Conservation (phyloP, 2,329 filamentous ascomycete genomes). For the Colletotrichum sp. region DNA sequence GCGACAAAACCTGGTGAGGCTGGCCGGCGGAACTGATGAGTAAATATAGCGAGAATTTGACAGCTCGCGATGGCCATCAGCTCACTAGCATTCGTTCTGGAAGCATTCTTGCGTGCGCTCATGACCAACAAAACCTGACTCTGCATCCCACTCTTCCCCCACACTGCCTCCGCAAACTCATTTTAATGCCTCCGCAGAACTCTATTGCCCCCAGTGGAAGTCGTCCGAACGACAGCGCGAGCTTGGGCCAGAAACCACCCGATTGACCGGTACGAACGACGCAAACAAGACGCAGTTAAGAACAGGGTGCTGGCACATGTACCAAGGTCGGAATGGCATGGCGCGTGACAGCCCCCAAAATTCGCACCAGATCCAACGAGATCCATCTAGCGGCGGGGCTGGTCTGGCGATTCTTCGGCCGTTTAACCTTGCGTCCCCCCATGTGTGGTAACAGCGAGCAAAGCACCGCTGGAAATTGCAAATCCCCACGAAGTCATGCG, state of each 20-base stretch:
- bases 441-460: slow-evolving; percentile 16
- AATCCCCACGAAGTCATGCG: slow-evolving; percentile 15
- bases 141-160: background rate
- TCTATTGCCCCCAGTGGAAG: background rate
- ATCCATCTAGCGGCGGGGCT: background rate
- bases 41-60: background rate
- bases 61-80: background rate
- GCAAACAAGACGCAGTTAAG: background rate
- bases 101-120: background rate
- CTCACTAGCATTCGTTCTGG: background rate
- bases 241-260: background rate
- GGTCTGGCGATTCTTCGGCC: slow-evolving; percentile 12
- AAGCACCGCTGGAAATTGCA: slow-evolving; percentile 13
- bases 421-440: slow-evolving; percentile 7
- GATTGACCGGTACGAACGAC: background rate
- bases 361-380: background rate
- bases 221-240: background rate
- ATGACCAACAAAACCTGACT: background rate
- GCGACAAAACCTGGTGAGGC: background rate
- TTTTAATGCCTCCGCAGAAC: slow-evolving; percentile 8
- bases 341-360: background rate
- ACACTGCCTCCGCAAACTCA: slow-evolving; percentile 14
- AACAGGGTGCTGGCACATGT: background rate
- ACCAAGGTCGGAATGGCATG: background rate
- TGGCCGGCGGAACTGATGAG: background rate